Evolutionary conservation across 257 asterid species (phyloP), one percentile per base, ranked within the genome.

Genomic region (Fraxinus pennsylvanica): DNA sequence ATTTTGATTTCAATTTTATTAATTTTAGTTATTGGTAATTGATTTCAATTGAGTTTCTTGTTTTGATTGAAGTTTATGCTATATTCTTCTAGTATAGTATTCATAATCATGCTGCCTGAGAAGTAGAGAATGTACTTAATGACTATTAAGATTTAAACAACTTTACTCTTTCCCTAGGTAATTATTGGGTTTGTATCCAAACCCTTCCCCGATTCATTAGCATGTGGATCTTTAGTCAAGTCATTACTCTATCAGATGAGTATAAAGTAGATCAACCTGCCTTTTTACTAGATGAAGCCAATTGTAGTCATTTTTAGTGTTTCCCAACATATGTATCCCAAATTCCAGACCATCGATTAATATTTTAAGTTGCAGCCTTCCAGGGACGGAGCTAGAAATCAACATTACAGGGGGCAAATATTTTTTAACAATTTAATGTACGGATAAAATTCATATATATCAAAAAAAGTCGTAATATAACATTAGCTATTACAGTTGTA

Each of bases 1-100:
- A 22, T 78, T 66, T 74, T 75, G 59, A 54, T 75, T 78, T 72
- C 45, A 66, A 32, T 66, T 78, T 9, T 22, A 50, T 43, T 1
- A 32, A 8, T 14, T 45, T 76, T 30, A 39, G 63, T 39, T 65
- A n/a, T 12, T 41, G 8, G 54, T 67, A 52, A 76, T 73, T 43
- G 76, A 68, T 76, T 52, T 80, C 73, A n/a, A 15, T 72, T 80
- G 78, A 73, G 71, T 22, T 38, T 63, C 72, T 63, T 36, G 54
- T n/a, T 77, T 80, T 52, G 30, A 19, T 76, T 73, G 72, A 69
- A 76, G 15, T 5, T 43, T 43, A 57, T 19, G 22, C 29, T 57
- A 6, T 57, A 57, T n/a, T 57, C 10, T 52, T 52, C n/a, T 13
- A 54, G 27, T 57, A 21, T 59, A 2, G 67, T 1, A 59, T 7